Conservation (phyloP, 73 alveolate genomes). For the Symbiodinium natans region DNA sequence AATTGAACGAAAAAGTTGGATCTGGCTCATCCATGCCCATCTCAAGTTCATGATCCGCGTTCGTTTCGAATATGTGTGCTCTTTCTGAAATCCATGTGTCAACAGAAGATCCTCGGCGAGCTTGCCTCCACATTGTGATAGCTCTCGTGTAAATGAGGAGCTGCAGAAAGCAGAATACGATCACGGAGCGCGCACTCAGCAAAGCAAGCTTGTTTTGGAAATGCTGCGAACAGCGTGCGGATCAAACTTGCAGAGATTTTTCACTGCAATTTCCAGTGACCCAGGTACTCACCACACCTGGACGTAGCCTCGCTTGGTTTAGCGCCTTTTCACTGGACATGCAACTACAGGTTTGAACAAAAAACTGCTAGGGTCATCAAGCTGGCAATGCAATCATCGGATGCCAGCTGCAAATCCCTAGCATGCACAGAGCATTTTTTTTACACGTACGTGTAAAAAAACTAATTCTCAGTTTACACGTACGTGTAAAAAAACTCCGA, state of each 20-base stretch:
- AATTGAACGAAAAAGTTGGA: neutral
- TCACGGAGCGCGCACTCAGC: slow-evolving; percentile 39
- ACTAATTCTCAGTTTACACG: neutral
- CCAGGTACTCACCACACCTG: slow-evolving; percentile 25
- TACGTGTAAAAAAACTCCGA: too few species aligned
- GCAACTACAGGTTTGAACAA: neutral
- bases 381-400: neutral
- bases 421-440: neutral
- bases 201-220: neutral
- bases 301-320: slow-evolving; percentile 45
- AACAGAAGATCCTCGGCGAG: slow-evolving; percentile 25
- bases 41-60: neutral
- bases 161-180: neutral
- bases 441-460: neutral
- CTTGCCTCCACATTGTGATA: slow-evolving; percentile 54
- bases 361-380: neutral
- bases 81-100: slow-evolving; percentile 14
- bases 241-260: neutral
- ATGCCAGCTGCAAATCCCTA: neutral
- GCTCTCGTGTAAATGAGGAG: slow-evolving; percentile 8
- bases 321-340: slow-evolving; percentile 25
- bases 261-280: neutral
- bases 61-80: neutral
- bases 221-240: neutral
- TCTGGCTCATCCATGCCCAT: neutral